A percentile compares a stretch with the other conserved stretches of the same genome.
Conservation (phyloP, 371 early-diverging fungal species). For the Saksenaea vasiformis region DNA sequence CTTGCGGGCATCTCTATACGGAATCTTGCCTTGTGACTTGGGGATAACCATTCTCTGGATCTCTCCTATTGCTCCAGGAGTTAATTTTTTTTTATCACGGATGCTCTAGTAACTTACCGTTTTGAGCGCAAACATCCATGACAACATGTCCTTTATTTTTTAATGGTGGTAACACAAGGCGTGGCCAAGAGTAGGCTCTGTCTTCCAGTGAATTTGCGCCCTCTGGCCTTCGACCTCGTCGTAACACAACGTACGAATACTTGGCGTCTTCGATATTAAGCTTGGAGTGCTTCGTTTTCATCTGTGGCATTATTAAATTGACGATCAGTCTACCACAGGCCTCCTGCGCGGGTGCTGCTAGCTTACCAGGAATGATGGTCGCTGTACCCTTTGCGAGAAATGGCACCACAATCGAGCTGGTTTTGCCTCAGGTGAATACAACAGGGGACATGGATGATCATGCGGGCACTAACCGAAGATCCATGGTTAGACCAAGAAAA, state of each 20-base stretch:
- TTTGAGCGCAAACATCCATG: slow-evolving; percentile 66
- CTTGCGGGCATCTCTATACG: slow-evolving; percentile 79
- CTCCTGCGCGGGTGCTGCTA: not conserved
- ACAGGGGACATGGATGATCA: slow-evolving; percentile 70
- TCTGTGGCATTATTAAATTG: slow-evolving; percentile 30
- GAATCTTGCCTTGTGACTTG: slow-evolving; percentile 73
- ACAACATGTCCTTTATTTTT: slow-evolving; percentile 81
- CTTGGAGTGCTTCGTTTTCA: slow-evolving; percentile 75
- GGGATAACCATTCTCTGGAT: slow-evolving; percentile 75
- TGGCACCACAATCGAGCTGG: slow-evolving; percentile 75
- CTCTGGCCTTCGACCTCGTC: slow-evolving; percentile 63
- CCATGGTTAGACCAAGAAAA: not conserved
- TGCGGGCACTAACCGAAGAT: slow-evolving; percentile 69
- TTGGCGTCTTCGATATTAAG: slow-evolving; percentile 74
- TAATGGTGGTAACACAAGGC: slow-evolving; percentile 71
- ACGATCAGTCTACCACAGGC: not conserved
- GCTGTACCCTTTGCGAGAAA: slow-evolving; percentile 80
- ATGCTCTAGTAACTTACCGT: slow-evolving; percentile 37
- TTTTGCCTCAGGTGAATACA: slow-evolving; percentile 45
- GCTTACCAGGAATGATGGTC: slow-evolving; percentile 65
- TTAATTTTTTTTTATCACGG: not conserved
- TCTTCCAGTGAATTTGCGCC: slow-evolving; percentile 21
- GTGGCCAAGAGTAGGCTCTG: slow-evolving; percentile 70
- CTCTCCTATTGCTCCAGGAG: slow-evolving; percentile 25
- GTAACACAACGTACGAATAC: slow-evolving; percentile 81